Percentiles rank a stretch among this genome's conserved stretches.
Evolutionary conservation across 2,329 filamentous ascomycete genomes (phyloP).

Genomic region (Phaeosphaeriaceae sp.): DNA sequence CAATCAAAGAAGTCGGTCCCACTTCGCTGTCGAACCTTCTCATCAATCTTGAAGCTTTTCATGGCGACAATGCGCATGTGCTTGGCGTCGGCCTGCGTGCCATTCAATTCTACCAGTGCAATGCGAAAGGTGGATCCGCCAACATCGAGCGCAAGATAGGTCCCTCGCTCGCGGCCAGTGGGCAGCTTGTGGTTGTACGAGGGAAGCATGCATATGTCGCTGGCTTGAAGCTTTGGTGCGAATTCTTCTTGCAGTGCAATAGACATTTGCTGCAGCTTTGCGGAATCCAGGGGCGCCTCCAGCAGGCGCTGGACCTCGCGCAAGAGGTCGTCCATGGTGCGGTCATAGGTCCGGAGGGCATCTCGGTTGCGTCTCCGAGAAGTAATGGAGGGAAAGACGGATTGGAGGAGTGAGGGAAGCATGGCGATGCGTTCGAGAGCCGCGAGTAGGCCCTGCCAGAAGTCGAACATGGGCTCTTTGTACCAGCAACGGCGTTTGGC

Average conservation of each 20-base stretch:
- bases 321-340: slow-evolving; percentile 59
- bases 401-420: slow-evolving; percentile 50
- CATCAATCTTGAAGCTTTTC: slow-evolving; percentile 64
- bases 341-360: slow-evolving; percentile 51
- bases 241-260: slow-evolving; percentile 60
- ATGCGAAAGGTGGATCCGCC: slow-evolving; percentile 73
- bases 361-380: slow-evolving; percentile 44
- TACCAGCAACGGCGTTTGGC: slow-evolving; percentile 33
- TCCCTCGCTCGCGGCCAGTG: slow-evolving; percentile 65
- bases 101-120: slow-evolving; percentile 65
- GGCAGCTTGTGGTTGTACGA: slow-evolving; percentile 70
- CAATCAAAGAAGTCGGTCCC: slow-evolving; percentile 70
- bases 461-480: slow-evolving; percentile 49
- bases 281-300: slow-evolving; percentile 52
- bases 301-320: slow-evolving; percentile 53
- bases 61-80: slow-evolving; percentile 64
- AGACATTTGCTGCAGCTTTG: slow-evolving; percentile 55
- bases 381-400: slow-evolving; percentile 44
- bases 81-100: slow-evolving; percentile 53
- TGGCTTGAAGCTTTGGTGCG: slow-evolving; percentile 61
- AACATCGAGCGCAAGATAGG: slow-evolving; percentile 69
- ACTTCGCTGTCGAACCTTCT: slow-evolving; percentile 61
- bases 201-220: slow-evolving; percentile 70
- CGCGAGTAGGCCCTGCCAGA: slow-evolving; percentile 49
- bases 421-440: slow-evolving; percentile 50